Evolutionary conservation across 225 moss, liverwort and hornwort species (phyloP).

Genomic region (Polytrichum commune): DNA sequence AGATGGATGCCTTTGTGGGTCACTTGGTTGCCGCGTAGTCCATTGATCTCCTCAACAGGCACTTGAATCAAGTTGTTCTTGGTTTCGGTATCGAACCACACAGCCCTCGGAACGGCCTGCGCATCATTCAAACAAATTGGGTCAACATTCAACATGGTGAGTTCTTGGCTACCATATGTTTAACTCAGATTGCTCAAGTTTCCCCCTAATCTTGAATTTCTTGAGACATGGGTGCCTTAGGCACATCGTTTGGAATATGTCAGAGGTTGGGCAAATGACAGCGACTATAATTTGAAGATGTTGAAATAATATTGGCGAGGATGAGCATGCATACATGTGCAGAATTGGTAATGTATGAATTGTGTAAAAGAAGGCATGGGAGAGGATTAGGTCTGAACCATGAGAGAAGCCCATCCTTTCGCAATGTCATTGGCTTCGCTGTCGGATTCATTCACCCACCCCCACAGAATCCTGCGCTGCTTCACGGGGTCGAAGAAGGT

Average conservation of each 20-base stretch:
- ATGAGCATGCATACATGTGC: no score
- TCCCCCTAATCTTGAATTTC: no score
- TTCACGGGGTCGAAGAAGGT: slow-evolving; percentile 57
- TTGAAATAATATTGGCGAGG: no score
- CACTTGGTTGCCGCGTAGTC: slow-evolving; percentile 37
- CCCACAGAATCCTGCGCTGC: slow-evolving; percentile 70
- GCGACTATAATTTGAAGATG: no score
- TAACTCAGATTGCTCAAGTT: no score
- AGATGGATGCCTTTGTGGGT: slow-evolving; percentile 22
- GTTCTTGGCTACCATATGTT: no score
- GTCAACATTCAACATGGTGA: no score
- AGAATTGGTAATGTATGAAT: neutral
- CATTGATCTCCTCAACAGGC: slow-evolving; percentile 69
- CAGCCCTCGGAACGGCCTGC: slow-evolving; percentile 71
- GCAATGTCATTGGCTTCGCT: slow-evolving; percentile 48
- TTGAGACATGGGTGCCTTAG: no score
- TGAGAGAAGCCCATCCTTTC: slow-evolving; percentile 88
- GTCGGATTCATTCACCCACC: slow-evolving; percentile 90
- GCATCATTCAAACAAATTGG: neutral
- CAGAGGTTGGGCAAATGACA: no score
- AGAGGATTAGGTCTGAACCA: slow-evolving; percentile 32
- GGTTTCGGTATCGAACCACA: slow-evolving; percentile 50
- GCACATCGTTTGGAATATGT: no score
- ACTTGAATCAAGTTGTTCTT: slow-evolving; percentile 49
- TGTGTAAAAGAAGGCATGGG: neutral